Conservation (phyloP, 2,329 filamentous ascomycete genomes). For the Colletotrichum sublineola region DNA sequence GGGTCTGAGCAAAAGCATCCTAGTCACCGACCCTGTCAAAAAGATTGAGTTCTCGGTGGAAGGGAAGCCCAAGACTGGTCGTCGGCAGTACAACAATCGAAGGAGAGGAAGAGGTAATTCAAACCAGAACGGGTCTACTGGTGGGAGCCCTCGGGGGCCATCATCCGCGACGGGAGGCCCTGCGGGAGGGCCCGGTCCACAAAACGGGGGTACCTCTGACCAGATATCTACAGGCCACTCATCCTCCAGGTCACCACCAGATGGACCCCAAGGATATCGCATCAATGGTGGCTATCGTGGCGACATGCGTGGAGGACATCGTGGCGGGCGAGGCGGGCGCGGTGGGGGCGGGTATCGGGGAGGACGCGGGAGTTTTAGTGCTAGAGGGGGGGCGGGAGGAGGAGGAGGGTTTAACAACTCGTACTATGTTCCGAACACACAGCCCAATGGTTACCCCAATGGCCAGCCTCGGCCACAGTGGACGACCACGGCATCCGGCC, state of each 20-base stretch:
- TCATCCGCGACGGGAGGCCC: background rate
- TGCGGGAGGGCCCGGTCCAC: background rate
- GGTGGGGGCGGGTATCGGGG: conserved; percentile 24
- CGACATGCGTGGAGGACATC: conserved; percentile 23
- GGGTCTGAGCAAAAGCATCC: conserved; percentile 69
- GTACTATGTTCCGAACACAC: conserved; percentile 3
- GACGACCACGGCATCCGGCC: conserved; percentile 21
- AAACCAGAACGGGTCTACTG: background rate
- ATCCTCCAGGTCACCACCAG: conserved; percentile 3
- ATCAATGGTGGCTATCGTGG: conserved; percentile 30
- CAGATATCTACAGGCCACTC: background rate
- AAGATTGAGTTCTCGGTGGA: conserved; percentile 74
- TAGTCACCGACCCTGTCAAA: conserved; percentile 76
- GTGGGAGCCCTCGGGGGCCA: conserved; percentile 17
- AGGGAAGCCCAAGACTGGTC: conserved; percentile 57
- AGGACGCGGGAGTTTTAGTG: background rate
- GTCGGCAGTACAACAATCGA: conserved; percentile 50
- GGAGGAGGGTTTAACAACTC: conserved; percentile 24
- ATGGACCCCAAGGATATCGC: conserved; percentile 32
- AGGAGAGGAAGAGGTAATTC: conserved; percentile 44
- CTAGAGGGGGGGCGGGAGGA: background rate
- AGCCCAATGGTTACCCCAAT: conserved; percentile 9
- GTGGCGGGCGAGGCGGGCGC: conserved; percentile 21
- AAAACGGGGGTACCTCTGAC: background rate
- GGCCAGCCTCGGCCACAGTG: conserved; percentile 32